phyloP scores from a whole-genome alignment of 192 early-diverging fungal genomes.

The Gigaspora rosea region DNA sequence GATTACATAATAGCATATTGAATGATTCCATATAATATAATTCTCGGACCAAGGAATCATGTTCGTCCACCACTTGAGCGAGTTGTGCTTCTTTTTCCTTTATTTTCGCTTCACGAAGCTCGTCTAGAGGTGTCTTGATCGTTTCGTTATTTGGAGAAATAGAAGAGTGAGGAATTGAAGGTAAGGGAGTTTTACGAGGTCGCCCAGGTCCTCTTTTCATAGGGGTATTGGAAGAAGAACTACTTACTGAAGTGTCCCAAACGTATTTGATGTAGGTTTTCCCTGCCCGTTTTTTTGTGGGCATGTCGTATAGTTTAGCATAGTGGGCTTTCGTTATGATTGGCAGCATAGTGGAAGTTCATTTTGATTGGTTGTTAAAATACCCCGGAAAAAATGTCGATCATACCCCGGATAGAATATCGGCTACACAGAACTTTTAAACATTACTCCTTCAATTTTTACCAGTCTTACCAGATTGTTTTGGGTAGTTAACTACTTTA shows the following conservation, averaged over 20 bases:
- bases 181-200: constrained; percentile 20
- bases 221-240: not conserved
- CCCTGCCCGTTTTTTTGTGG: not conserved
- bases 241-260: not conserved
- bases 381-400: too few species aligned
- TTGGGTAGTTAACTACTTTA: too few species aligned
- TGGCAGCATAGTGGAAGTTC: too few species aligned
- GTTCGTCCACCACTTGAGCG: constrained; percentile 49
- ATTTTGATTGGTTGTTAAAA: too few species aligned
- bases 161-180: not conserved
- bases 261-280: not conserved
- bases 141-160: constrained; percentile 6
- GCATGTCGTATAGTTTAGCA: too few species aligned
- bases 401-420: too few species aligned
- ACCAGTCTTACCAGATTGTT: too few species aligned
- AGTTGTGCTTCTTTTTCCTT: constrained; percentile 46
- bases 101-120: constrained; percentile 37
- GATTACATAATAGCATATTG: constrained; percentile 50
- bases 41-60: constrained; percentile 59
- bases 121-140: constrained; percentile 49
- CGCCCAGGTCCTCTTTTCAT: constrained; percentile 27
- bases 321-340: too few species aligned
- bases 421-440: too few species aligned
- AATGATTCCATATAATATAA: constrained; percentile 60
- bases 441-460: too few species aligned